Percentiles rank a stretch among this genome's conserved stretches.
These are phyloP conservation scores for Agaricus subrufescens DNA, from an alignment of 768 basidiomycete species.

Conservation along the genomic window DNA sequence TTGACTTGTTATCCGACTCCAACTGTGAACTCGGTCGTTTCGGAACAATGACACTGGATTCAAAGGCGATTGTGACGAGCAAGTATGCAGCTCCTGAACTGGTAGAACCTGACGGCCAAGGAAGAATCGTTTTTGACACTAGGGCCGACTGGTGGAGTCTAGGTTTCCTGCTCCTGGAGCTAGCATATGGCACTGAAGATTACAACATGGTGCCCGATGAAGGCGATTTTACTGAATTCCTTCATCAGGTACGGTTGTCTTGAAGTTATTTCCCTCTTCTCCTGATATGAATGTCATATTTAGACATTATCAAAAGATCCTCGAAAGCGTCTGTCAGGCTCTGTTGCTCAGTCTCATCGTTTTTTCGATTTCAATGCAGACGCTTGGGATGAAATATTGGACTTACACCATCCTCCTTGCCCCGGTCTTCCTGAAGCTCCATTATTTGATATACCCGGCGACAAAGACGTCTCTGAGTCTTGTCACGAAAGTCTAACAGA, in stretches of 20 bases:
- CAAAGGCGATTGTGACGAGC: conserved; percentile 24
- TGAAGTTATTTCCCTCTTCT: not conserved
- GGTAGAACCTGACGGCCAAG: conserved; percentile 18
- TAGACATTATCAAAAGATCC: conserved; percentile 25
- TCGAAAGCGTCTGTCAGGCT: conserved; percentile 21
- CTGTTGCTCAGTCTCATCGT: conserved; percentile 19
- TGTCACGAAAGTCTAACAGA: not conserved
- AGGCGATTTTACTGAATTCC: conserved; percentile 15
- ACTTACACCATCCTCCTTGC: conserved; percentile 25
- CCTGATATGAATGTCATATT: not conserved
- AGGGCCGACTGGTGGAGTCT: conserved; percentile 34
- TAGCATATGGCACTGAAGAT: conserved; percentile 23
- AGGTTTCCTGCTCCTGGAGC: conserved; percentile 26
- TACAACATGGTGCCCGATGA: not conserved
- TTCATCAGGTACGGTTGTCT: conserved; percentile 19
- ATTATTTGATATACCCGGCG: not conserved
- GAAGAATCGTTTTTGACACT: conserved; percentile 24
- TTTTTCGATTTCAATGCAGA: conserved; percentile 22
- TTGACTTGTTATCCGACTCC: not conserved
- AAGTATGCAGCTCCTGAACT: conserved; percentile 33
- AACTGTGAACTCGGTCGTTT: not conserved
- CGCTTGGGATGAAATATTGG: conserved; percentile 27
- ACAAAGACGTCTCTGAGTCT: not conserved
- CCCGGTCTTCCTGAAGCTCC: conserved; percentile 13
- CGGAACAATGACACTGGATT: conserved; percentile 17